Evolutionary conservation across 1,139 yeast genomes (phyloP), one percentile per base, ranked within the genome.

Genomic region (Petasospora fabianii): DNA sequence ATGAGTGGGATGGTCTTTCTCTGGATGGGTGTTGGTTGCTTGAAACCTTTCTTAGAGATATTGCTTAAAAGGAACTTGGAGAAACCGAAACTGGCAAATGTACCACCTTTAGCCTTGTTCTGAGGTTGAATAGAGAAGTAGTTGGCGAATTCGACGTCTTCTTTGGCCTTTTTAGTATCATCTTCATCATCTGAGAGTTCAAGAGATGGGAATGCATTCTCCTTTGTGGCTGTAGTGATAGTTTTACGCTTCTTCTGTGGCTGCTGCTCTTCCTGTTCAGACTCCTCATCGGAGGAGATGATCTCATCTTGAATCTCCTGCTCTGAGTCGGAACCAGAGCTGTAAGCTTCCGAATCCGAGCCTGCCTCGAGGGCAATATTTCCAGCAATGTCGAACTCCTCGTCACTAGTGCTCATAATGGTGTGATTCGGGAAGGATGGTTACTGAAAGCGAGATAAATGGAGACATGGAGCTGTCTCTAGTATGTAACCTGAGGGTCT

Each of bases 21-120:
- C 65, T 94, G 99, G 60, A 94, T 94, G 2, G 99, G 98, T 0
- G 99, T 94, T 9, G 99, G 98, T 51, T 85, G 95, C 53, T 80
- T 83, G 66, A 80, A 94, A 15, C 99, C 99, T 58, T 87, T 90
- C 48, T 79, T 80, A 41, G 78, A 61, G 41, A 94, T 84, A 54
- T 88, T 92, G 29, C 70, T 64, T 40, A 88, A 61, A 12, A 90
- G 61, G 42, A 74, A 69, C 55, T 83, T 84, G 18, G 95, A 82
- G 39, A 94, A 70, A 2, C 97, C 98, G 66, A 92, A 83, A 31
- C 95, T 84, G 6, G 87, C 87, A 68, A 90, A 90, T 27, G 95
- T 75, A 32, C 96, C 95, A 43, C 77, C 78, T 59, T 85, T 86
- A 40, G 82, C 82, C 54, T 81, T 79, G 44, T 78, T 76, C 21